Evolutionary conservation across 768 basidiomycete species (phyloP).

Genomic region (Porpolomopsis calyptriformis): DNA sequence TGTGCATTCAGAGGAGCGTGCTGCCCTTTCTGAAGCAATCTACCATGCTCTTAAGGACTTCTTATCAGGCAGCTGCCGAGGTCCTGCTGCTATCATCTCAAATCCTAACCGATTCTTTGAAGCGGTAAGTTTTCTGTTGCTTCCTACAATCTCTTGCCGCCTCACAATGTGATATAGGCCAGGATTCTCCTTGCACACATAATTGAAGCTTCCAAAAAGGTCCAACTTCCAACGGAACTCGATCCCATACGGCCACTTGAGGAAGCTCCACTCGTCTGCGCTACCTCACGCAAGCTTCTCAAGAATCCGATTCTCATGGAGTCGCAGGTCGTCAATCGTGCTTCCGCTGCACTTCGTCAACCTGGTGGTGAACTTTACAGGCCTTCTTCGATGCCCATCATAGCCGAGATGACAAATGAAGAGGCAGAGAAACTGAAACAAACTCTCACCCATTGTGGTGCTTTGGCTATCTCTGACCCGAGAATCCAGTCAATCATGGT

Average conservation of each 20-base stretch:
- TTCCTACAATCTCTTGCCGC: background rate
- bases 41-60: slow-evolving; percentile 17
- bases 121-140: slow-evolving; percentile 8
- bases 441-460: slow-evolving; percentile 4
- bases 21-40: slow-evolving; percentile 16
- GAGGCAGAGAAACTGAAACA: slow-evolving; percentile 1
- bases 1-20: slow-evolving; percentile 15
- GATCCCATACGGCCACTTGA: slow-evolving; percentile 10
- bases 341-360: slow-evolving; percentile 10
- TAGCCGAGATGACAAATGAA: slow-evolving; percentile 2
- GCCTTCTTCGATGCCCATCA: slow-evolving; percentile 6
- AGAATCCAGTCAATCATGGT: slow-evolving; percentile 6
- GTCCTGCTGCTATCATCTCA: slow-evolving; percentile 11
- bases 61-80: slow-evolving; percentile 2
- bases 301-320: slow-evolving; percentile 14
- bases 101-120: slow-evolving; percentile 12
- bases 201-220: slow-evolving; percentile 4
- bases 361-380: slow-evolving; percentile 14
- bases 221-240: background rate
- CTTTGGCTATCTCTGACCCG: background rate
- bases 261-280: slow-evolving; percentile 14
- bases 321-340: slow-evolving; percentile 14
- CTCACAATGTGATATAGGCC: slow-evolving; percentile 3
- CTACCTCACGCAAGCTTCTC: slow-evolving; percentile 15
- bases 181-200: slow-evolving; percentile 13